These are phyloP conservation scores for Fusarium begoniae DNA, from an alignment of 2,329 filamentous ascomycete species.

Conservation along the genomic window DNA sequence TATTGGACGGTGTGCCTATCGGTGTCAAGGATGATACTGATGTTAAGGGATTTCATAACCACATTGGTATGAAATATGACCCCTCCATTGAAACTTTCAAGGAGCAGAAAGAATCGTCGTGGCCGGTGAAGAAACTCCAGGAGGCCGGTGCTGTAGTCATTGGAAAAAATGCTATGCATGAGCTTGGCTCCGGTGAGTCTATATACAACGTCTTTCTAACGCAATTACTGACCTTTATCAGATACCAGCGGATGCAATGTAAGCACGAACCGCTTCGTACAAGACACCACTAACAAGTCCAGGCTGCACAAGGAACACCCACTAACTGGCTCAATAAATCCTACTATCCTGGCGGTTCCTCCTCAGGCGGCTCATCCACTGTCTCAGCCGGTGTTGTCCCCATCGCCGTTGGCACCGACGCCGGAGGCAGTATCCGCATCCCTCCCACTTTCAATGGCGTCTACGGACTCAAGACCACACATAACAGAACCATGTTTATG, in stretches of 20 bases:
- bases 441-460: conserved; percentile 80
- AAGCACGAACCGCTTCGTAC: conserved; percentile 25
- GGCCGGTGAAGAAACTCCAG: conserved; percentile 76
- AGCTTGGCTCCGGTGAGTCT: conserved; percentile 73
- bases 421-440: conserved; percentile 79
- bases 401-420: conserved; percentile 79
- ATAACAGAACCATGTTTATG: conserved; percentile 72
- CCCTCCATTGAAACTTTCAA: conserved; percentile 61
- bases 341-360: conserved; percentile 85
- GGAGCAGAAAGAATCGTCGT: conserved; percentile 65
- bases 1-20: conserved; percentile 84
- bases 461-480: conserved; percentile 82
- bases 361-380: conserved; percentile 78
- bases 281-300: conserved; percentile 49
- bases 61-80: conserved; percentile 70
- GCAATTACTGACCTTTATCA: conserved; percentile 34
- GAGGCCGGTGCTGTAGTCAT: conserved; percentile 79
- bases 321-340: conserved; percentile 78
- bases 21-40: conserved; percentile 85
- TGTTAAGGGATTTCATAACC: conserved; percentile 74
- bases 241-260: conserved; percentile 87
- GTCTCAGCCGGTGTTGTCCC: conserved; percentile 77
- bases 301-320: conserved; percentile 75
- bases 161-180: conserved; percentile 83
- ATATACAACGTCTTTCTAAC: not conserved